A percentile compares a stretch with the other conserved stretches of the same genome.
These are phyloP conservation scores for Drechslerella coelobrocha DNA, from an alignment of 2,329 filamentous ascomycete species.

Conservation along the genomic window DNA sequence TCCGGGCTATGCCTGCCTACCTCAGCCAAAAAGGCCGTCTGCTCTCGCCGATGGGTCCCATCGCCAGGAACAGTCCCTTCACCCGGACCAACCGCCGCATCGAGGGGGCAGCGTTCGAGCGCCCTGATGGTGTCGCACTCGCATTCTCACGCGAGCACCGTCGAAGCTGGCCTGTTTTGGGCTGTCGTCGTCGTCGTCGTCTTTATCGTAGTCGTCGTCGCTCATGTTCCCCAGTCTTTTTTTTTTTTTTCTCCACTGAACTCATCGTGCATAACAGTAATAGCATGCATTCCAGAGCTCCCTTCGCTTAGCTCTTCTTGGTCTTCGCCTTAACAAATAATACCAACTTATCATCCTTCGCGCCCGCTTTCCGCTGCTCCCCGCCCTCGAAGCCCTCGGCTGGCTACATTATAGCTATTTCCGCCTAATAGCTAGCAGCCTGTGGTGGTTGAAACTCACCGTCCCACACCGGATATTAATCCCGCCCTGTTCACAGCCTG, in stretches of 20 bases:
- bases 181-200: background rate
- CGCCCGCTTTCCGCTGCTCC: too few species aligned
- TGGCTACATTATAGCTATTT: too few species aligned
- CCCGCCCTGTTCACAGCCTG: conserved; percentile 30
- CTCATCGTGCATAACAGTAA: too few species aligned
- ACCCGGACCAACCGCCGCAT: conserved; percentile 14
- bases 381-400: too few species aligned
- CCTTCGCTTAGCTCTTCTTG: too few species aligned
- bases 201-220: background rate
- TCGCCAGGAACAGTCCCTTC: conserved; percentile 20
- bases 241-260: too few species aligned
- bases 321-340: too few species aligned
- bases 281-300: too few species aligned
- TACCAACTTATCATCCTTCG: too few species aligned
- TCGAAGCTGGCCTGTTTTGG: background rate
- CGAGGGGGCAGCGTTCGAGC: background rate
- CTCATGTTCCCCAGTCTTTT: too few species aligned
- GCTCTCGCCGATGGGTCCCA: background rate
- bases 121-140: background rate
- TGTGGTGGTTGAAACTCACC: background rate
- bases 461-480: conserved; percentile 15
- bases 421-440: background rate
- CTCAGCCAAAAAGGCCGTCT: too few species aligned
- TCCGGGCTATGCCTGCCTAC: background rate
- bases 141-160: background rate